Conservation (phyloP, 2,329 filamentous ascomycete genomes). For the Chrysoporthe puriensis region DNA sequence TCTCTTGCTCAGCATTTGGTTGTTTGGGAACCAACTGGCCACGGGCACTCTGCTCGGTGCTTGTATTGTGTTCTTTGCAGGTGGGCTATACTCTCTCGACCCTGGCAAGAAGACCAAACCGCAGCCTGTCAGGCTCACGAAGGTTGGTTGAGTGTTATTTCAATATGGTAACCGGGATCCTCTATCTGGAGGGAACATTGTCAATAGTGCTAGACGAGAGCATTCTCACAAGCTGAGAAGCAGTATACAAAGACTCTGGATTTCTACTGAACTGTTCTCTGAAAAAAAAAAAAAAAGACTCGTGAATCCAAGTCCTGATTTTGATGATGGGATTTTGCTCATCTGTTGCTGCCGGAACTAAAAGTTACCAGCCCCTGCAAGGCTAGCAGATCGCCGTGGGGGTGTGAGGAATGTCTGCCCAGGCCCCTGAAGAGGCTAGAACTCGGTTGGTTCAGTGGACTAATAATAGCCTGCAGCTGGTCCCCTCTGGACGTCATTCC, state of each 20-base stretch:
- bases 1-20: slow-evolving; percentile 85
- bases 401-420: not conserved
- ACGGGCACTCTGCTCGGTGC: slow-evolving; percentile 80
- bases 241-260: slow-evolving; percentile 20
- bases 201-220: slow-evolving; percentile 17
- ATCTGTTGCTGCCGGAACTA: not conserved
- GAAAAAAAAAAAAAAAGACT: not conserved
- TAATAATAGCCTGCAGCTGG: slow-evolving; percentile 7
- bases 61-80: slow-evolving; percentile 83
- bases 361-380: slow-evolving; percentile 5
- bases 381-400: not conserved
- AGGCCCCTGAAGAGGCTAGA: slow-evolving; percentile 3
- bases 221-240: slow-evolving; percentile 20
- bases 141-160: slow-evolving; percentile 32
- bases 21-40: slow-evolving; percentile 86
- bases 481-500: slow-evolving; percentile 13
- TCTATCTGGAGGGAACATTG: slow-evolving; percentile 7
- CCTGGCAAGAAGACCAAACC: slow-evolving; percentile 44
- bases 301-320: not conserved
- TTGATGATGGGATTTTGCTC: not conserved
- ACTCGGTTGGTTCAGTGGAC: not conserved
- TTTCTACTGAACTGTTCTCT: not conserved
- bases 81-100: slow-evolving; percentile 88
- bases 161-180: not conserved
- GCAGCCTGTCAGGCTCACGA: slow-evolving; percentile 35